Base-by-base conservation (phyloP, 495 filamentous ascomycete genomes). In the Podospora sp. region DNA sequence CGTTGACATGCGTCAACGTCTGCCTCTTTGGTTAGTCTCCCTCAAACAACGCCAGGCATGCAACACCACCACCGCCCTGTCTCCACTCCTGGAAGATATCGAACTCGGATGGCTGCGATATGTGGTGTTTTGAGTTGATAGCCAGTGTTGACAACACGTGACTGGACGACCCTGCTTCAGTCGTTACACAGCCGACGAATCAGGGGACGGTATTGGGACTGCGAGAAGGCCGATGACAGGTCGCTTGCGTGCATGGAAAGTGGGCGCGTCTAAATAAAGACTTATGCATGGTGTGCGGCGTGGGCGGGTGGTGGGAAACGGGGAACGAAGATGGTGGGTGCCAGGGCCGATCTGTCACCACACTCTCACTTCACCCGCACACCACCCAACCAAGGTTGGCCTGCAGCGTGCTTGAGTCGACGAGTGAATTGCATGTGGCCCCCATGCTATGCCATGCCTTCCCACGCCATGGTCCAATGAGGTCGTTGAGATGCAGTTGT, bases 251-350 rank as follows among this genome's bases (percentile, higher is more conserved):
- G 40, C 40, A 46, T 46, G 12, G 2, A 33, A 22, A 33, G 26
- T 63, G 22, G 20, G 46, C 14, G 50, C 52, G 46, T 63, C 60
- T 63, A 63, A 63, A 63, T 63, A 63, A 63, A 63, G 60, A 63
- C 14, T 9, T n/a, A 49, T 25, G 33, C 27, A 60, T 20, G 25
- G 22, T 40, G 36, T 25, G 35, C n/a, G n/a, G n/a, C n/a, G n/a
- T n/a, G n/a, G n/a, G 60, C 9, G 60, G 40, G 40, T 18, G 27
- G 60, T 24, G 29, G 8, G 18, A 27, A 14, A 21, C 22, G 53
- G 22, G 53, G 22, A 27, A 57, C 26, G 53, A 24, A 57, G 53
- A 24, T 57, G 20, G 22, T 24, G 22, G 53, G 53, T 12, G 40
- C 16, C 40, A 18, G 40, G 12, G 40, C 40, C 40, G 40, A 46